A percentile compares a stretch with the other conserved stretches of the same genome.
Conservation (phyloP, 1,139 yeast species). For the Magnusiomyces suaveolens region DNA sequence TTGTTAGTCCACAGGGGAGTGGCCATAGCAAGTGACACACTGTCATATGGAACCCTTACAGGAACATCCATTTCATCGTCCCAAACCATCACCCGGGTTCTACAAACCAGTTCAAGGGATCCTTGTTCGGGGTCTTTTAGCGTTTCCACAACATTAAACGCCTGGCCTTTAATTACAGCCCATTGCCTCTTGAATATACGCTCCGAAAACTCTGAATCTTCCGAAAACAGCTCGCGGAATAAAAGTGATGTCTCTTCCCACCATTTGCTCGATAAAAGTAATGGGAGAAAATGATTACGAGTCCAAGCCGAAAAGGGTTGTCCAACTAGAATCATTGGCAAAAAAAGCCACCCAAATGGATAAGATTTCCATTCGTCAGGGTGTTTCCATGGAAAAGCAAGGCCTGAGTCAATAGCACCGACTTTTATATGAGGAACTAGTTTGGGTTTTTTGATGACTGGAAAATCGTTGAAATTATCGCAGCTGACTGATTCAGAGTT, state of each 20-base stretch:
- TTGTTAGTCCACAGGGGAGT: slow-evolving; percentile 20
- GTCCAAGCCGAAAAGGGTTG: slow-evolving; percentile 56
- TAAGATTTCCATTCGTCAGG: slow-evolving; percentile 78
- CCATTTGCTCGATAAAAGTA: slow-evolving; percentile 56
- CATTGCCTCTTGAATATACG: slow-evolving; percentile 61
- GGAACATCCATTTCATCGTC: slow-evolving; percentile 60
- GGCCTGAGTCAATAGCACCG: slow-evolving; percentile 71
- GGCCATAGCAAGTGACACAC: slow-evolving; percentile 29
- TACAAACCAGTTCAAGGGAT: slow-evolving; percentile 55
- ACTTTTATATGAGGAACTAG: slow-evolving; percentile 39
- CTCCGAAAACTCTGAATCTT: slow-evolving; percentile 54
- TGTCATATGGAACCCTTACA: slow-evolving; percentile 31
- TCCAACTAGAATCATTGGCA: slow-evolving; percentile 56
- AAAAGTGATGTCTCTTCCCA: slow-evolving; percentile 53
- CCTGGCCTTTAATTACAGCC: slow-evolving; percentile 69
- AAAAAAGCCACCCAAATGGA: slow-evolving; percentile 70
- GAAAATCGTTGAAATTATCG: slow-evolving; percentile 5
- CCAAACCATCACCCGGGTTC: slow-evolving; percentile 48
- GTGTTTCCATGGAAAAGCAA: slow-evolving; percentile 74
- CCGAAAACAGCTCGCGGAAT: slow-evolving; percentile 42
- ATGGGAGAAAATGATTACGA: slow-evolving; percentile 47
- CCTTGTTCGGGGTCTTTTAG: slow-evolving; percentile 51
- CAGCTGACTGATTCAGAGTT: neutral
- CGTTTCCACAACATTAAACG: slow-evolving; percentile 64
- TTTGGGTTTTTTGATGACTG: neutral